phyloP scores from a whole-genome alignment of 2,329 filamentous ascomycete species.

The Ophiostoma angusticollis region DNA sequence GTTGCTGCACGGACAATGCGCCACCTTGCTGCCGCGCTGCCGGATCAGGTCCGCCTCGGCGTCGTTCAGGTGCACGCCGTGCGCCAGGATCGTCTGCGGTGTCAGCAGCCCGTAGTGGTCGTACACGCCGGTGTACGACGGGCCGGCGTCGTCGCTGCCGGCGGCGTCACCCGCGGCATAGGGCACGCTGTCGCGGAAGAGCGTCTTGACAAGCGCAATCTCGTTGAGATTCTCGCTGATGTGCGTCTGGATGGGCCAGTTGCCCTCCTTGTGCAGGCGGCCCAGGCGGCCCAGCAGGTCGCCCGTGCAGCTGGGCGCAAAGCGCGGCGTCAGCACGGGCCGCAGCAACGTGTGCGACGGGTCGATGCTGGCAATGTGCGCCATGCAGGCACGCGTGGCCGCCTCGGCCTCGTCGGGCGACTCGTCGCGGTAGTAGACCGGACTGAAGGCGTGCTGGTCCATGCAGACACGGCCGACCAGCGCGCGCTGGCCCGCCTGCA shows the following conservation, averaged over 20 bases:
- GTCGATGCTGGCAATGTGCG: conserved; percentile 56
- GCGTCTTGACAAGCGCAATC: conserved; percentile 51
- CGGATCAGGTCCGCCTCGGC: conserved; percentile 55
- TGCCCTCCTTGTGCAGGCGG: conserved; percentile 45
- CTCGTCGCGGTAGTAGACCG: conserved; percentile 68
- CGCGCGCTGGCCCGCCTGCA: conserved; percentile 69
- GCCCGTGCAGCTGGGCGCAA: conserved; percentile 48
- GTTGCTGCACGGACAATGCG: conserved; percentile 83
- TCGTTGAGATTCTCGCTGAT: conserved; percentile 73
- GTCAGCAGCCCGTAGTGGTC: conserved; percentile 59
- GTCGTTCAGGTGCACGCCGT: conserved; percentile 63
- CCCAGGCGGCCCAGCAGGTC: conserved; percentile 53
- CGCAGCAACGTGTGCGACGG: conserved; percentile 50
- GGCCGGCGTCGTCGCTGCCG: conserved; percentile 4
- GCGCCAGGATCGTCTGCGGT: conserved; percentile 65
- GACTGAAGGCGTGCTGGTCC: conserved; percentile 56
- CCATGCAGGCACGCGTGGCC: conserved; percentile 46
- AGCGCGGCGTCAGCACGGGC: conserved; percentile 68
- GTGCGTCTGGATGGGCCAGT: conserved; percentile 73
- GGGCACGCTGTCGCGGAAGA: conserved; percentile 43
- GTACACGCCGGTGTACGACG: conserved; percentile 66
- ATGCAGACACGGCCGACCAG: conserved; percentile 93
- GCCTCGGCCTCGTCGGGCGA: conserved; percentile 43
- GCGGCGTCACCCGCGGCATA: conserved; percentile 22
- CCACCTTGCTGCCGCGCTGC: conserved; percentile 49